Evolutionary conservation across 352 stramenopile genomes (phyloP), one percentile per base, ranked within the genome.

Genomic region (Pythium monospermum): DNA sequence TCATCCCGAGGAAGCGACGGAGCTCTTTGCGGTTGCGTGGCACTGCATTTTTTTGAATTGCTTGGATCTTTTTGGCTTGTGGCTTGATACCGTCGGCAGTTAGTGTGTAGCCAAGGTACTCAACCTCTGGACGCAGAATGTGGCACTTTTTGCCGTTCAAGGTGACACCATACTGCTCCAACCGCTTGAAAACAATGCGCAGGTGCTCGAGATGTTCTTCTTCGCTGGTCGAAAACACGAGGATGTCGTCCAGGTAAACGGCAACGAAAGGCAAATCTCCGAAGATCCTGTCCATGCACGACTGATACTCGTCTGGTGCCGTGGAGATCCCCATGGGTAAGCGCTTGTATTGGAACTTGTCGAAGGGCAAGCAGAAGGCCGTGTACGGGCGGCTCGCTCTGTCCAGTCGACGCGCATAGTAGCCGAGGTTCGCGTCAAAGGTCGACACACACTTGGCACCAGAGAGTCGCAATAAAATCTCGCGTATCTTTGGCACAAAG

Each of bases 401-500:
- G 23, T 57, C 50, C 6, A 71, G 16, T n/a, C 57, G 19, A 50
- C 68, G 65, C 37, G 38, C 54, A 27, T 76, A 73, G 32, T 76
- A 71, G 43, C 66, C 49, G 54, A 67, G 70, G 11, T 18, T 26
- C 10, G 68, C 49, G 36, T 66, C 60, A 7, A 73, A 28, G n/a
- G 61, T 59, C 4, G 42, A 61, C 11, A 67, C 57, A 30, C 35
- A 68, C 15, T 36, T 31, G n/a, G 61, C 57, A 32, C 43, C 40
- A n/a, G 41, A 53, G 6, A 44, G 26, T 43, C 53, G 47, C 1
- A 49, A 26, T 1, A 81, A 27, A 19, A 82, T 63, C 43, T 79
- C 66, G 26, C 55, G 52, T 16, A 79, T 78, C 11, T 53, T 61
- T 41, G 68, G 73, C 40, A 81, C 40, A 12, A 46, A 26, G 8